These are phyloP conservation scores for Mycena metata DNA, from an alignment of 768 basidiomycete genomes.

Conservation along the genomic window DNA sequence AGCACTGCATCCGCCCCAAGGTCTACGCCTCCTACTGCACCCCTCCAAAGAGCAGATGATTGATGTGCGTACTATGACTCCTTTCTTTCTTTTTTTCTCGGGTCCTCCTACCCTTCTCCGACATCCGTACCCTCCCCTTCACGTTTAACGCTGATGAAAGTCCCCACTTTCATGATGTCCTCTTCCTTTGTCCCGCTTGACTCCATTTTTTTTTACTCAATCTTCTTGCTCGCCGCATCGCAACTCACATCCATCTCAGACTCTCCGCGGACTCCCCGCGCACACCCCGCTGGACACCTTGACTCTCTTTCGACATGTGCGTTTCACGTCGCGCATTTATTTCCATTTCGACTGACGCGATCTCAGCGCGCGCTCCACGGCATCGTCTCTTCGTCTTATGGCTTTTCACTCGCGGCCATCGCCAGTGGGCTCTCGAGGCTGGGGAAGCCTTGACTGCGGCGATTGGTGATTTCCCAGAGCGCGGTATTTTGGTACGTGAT, in stretches of 20 bases:
- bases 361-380: no score
- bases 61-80: no score
- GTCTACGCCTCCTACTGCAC: constrained; percentile 82
- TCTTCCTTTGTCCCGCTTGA: constrained; percentile 6
- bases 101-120: constrained; percentile 22
- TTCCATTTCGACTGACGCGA: neutral
- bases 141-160: no score
- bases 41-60: constrained; percentile 69
- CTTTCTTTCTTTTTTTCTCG: no score
- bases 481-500: constrained; percentile 72
- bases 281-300: no score
- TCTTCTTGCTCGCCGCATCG: neutral
- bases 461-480: constrained; percentile 85
- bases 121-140: constrained; percentile 18
- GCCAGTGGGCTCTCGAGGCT: constrained; percentile 74
- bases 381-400: no score
- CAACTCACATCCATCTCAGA: constrained; percentile 45
- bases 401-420: constrained; percentile 77
- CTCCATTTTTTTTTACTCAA: constrained; percentile 16
- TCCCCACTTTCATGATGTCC: constrained; percentile 25
- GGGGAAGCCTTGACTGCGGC: constrained; percentile 80
- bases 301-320: constrained; percentile 73
- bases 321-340: neutral
- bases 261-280: no score
- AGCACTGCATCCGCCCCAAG: constrained; percentile 79